These are phyloP conservation scores for Sporothrix curviconia DNA, from an alignment of 2,329 filamentous ascomycete species.

Conservation along the genomic window DNA sequence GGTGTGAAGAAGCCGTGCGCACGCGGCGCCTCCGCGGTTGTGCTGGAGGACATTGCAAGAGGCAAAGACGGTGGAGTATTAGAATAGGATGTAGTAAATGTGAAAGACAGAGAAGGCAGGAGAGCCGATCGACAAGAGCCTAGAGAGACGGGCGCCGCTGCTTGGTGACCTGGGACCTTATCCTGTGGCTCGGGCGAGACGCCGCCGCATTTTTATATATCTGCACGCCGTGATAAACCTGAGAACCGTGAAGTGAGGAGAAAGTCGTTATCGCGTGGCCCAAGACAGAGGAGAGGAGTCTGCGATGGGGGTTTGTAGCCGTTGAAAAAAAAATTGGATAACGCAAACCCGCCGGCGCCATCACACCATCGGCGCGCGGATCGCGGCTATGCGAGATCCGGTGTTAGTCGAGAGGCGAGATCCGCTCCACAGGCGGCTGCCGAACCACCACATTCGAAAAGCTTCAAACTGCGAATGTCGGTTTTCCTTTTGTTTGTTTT, in stretches of 20 bases:
- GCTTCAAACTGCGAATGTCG: too few relatives aligned
- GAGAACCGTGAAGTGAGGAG: not conserved
- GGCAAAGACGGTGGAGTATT: not conserved
- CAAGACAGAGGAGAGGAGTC: too few relatives aligned
- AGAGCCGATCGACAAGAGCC: not conserved
- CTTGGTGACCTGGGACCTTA: not conserved
- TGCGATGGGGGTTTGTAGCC: not conserved
- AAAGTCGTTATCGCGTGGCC: not conserved
- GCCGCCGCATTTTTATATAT: conserved; percentile 5
- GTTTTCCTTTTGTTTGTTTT: not conserved
- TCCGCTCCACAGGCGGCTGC: not conserved
- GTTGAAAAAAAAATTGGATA: not conserved
- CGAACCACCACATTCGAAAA: not conserved
- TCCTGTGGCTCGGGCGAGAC: not conserved
- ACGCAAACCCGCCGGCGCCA: not conserved
- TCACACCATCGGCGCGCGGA: conserved; percentile 5
- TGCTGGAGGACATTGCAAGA: not conserved
- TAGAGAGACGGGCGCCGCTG: not conserved
- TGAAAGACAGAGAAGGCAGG: not conserved
- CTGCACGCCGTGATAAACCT: not conserved
- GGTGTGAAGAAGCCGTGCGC: conserved; percentile 3
- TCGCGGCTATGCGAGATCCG: conserved; percentile 6
- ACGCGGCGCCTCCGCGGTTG: not conserved
- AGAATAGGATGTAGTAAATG: not conserved
- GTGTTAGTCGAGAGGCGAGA: conserved; percentile 1